phyloP scores from a whole-genome alignment of 345 rosid genomes.

The Populus nigra region DNA sequence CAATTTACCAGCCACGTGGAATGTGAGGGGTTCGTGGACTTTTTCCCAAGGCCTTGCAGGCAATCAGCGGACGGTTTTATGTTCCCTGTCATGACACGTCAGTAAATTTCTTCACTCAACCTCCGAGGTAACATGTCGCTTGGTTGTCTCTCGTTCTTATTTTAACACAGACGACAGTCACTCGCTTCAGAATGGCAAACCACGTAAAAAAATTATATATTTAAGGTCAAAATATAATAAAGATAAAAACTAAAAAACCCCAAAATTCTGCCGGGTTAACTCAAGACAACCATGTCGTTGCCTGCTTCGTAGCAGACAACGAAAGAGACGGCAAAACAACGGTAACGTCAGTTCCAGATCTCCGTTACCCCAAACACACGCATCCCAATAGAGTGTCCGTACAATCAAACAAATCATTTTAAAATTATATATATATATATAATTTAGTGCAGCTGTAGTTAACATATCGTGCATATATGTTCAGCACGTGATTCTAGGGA shows the following conservation, averaged over 20 bases:
- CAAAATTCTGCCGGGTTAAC: slow-evolving; percentile 48
- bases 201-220: not conserved
- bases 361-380: slow-evolving; percentile 37
- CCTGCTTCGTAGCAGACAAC: slow-evolving; percentile 65
- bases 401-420: not conserved
- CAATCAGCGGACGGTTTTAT: not conserved
- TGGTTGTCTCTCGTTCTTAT: not conserved
- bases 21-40: slow-evolving; percentile 5
- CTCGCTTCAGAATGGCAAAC: slow-evolving; percentile 18
- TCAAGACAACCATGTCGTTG: slow-evolving; percentile 60
- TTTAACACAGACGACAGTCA: slow-evolving; percentile 23
- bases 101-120: not conserved
- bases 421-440: not conserved
- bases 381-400: slow-evolving; percentile 23
- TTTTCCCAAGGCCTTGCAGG: not conserved
- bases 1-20: slow-evolving; percentile 25
- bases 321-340: slow-evolving; percentile 48
- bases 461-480: too few relatives aligned
- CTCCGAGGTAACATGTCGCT: not conserved
- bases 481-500: too few relatives aligned
- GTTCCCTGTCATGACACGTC: slow-evolving; percentile 24
- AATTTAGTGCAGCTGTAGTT: not conserved
- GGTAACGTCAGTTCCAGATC: slow-evolving; percentile 16
- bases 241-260: slow-evolving; percentile 13
- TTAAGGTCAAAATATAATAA: slow-evolving; percentile 17